A percentile compares a stretch with the other conserved stretches of the same genome.
phyloP scores from a whole-genome alignment of 176 grass and related monocot species.

The Alloteropsis semialata region DNA sequence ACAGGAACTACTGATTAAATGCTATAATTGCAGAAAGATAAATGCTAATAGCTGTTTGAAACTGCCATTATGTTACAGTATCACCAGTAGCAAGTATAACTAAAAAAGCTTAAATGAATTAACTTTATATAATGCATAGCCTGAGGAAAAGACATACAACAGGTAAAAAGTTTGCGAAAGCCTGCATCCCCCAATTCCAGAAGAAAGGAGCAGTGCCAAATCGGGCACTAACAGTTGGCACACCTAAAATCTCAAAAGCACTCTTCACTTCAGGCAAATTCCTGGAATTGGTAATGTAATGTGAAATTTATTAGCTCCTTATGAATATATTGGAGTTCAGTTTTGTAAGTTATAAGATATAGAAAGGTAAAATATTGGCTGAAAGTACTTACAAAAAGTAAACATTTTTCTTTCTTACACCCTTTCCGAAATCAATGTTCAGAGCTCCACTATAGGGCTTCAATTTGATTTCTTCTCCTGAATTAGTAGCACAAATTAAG shows the following conservation, averaged over 20 bases:
- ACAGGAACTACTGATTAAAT: background rate
- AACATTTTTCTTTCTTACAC: conserved; percentile 78
- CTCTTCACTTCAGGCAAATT: conserved; percentile 96
- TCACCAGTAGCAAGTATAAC: background rate
- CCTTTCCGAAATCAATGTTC: conserved; percentile 93
- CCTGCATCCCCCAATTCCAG: conserved; percentile 99
- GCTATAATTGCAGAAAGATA: background rate
- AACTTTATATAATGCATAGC: background rate
- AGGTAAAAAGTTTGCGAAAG: conserved; percentile 71
- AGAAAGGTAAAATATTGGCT: background rate
- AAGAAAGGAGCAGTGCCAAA: conserved; percentile 91
- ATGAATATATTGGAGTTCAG: background rate
- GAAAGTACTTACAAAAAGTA: conserved; percentile 75
- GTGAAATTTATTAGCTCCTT: conserved; percentile 5
- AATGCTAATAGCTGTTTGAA: background rate
- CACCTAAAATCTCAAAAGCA: conserved; percentile 67
- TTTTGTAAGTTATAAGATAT: background rate
- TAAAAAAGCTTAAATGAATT: background rate
- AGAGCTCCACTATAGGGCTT: conserved; percentile 89
- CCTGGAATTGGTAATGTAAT: conserved; percentile 50
- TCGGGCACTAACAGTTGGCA: conserved; percentile 91
- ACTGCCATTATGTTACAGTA: no score
- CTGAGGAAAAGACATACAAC: conserved; percentile 47
- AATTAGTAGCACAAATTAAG: no score
- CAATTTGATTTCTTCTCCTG: conserved; percentile 82